Evolutionary conservation across 352 stramenopile genomes (phyloP), one percentile per base, ranked within the genome.

Genomic region (Phytophthora constricta): DNA sequence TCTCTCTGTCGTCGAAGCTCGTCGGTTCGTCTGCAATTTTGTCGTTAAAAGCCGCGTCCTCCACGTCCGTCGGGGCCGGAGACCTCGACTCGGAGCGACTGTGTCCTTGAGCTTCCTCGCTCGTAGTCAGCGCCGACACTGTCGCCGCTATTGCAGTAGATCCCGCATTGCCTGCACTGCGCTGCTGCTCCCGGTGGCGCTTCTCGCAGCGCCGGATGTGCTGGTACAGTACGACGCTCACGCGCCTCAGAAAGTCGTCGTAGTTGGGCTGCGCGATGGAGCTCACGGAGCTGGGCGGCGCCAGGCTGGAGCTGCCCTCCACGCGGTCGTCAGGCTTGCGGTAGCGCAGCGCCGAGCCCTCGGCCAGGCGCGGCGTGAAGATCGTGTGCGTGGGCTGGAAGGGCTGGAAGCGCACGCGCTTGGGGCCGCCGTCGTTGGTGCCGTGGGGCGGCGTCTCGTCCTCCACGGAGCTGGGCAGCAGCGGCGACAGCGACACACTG

Each of bases 231-330:
- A 97, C 90, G 59, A 97, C 89, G 56, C 85, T 94, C 55, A 96
- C 89, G 68, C 89, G 84, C 48, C 87, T 78, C 54, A 97, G 53
- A 28, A 93, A 95, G 62, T 97, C 91, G 64, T 97, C 89, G 70
- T 97, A 97, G 62, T 97, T 97, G 45, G 90, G 90, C 68, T 96
- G 85, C 42, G 84, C 90, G 50, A 97, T 86, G 34, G 86, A 94
- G 16, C 82, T 92, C 28, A 89, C 79, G 10, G 86, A 90, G 37
- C 69, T 83, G 4, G 86, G 84, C 26, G 85, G 84, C 33, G 84
- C 83, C n/a, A 96, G 66, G 45, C 76, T 86, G 41, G 79, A 82
- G 48, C 74, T 86, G 53, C 83, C 67, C 17, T 80, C 80, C 9
- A 95, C 68, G 37, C 88, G 84, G 58, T 93, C 88, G 60, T 89